phyloP scores from a whole-genome alignment of 495 filamentous ascomycete genomes.

The Trichoderma orchidacearum region DNA sequence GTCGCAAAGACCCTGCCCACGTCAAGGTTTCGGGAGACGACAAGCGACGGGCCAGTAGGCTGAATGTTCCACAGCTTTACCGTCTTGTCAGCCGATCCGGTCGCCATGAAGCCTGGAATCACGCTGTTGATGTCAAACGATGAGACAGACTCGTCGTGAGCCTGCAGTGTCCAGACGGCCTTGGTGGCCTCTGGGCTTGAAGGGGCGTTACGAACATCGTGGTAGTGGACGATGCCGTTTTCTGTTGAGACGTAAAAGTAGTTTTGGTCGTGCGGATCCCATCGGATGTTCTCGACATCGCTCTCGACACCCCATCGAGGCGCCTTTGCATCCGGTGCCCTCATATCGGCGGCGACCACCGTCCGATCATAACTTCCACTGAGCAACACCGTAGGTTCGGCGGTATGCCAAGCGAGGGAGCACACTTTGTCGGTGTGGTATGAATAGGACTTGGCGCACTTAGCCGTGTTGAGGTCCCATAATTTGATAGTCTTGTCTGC shows the following conservation, averaged over 20 bases:
- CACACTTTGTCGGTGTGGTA: conserved; percentile 94
- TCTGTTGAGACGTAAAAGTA: conserved; percentile 95
- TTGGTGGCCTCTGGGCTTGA: conserved; percentile 57
- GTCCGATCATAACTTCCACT: conserved; percentile 92
- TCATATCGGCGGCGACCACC: conserved; percentile 83
- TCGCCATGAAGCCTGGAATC: conserved; percentile 85
- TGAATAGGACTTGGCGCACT: conserved; percentile 86
- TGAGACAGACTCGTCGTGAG: conserved; percentile 86
- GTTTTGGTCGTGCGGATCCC: conserved; percentile 86
- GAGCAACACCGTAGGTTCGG: conserved; percentile 73
- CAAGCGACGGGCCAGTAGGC: conserved; percentile 66
- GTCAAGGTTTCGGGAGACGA: conserved; percentile 80
- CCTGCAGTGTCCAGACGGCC: conserved; percentile 86
- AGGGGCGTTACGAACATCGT: conserved; percentile 61
- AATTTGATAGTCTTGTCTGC: conserved; percentile 95
- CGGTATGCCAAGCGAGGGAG: conserved; percentile 82
- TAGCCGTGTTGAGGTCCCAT: conserved; percentile 86
- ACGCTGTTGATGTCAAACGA: conserved; percentile 84
- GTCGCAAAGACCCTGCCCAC: conserved; percentile 92
- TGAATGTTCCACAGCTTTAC: conserved; percentile 96
- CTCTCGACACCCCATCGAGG: conserved; percentile 85
- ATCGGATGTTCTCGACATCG: conserved; percentile 83
- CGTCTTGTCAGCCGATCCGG: conserved; percentile 81
- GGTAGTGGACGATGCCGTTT: conserved; percentile 74
- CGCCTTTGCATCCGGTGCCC: conserved; percentile 63